Base-by-base conservation (phyloP, 805 yeast genomes). In the Brettanomyces custersianus region DNA sequence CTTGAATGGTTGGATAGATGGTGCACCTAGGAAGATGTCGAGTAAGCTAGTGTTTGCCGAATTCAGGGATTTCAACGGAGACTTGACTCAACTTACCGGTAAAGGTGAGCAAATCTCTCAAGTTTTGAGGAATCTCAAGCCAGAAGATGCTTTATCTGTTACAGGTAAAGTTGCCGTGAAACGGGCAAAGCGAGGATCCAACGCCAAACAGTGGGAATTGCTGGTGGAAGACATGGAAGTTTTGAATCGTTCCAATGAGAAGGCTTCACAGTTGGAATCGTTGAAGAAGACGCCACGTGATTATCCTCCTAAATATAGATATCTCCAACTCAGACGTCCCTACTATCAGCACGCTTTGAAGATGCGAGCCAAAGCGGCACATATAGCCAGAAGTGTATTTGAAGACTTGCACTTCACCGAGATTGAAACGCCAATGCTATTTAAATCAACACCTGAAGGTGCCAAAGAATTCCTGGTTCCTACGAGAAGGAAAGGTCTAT, bases 371-470 rank as follows among this genome's bases (percentile, higher is more conserved):
- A 53, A 63, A 33, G 73, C 77, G 1, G 71, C 84, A 0, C 54
- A 60, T 17, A 43, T 62, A 12, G 62, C 66, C 16, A 55, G 74
- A 20, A 27, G 41, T 0, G 54, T 53, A 3, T 50, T 70, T 19
- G 66, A 66, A 28, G 37, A 47, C 0, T 46, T 57, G 15, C 60
- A 59, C 2, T 92, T 92, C 55, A 71, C 72, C 0, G 97, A 92
- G 51, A 69, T 92, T 20, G 98, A 90, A 54, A 92, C 98, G 0
- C 98, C 98, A 1, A 55, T 90, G 5, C 60, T 92, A 20, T 92
- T 92, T 67, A 88, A 92, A 52, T 83, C 95, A 2, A 92, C 98
- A 0, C 98, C 98, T 0, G 98, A 92, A 57, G 98, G 98, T 12
- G 98, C 98, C 1, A 68, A 94, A 26, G 99, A 92, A 58, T 92